These are phyloP conservation scores for Flaveria robusta DNA, from an alignment of 129 eudicot genomes.

Conservation along the genomic window DNA sequence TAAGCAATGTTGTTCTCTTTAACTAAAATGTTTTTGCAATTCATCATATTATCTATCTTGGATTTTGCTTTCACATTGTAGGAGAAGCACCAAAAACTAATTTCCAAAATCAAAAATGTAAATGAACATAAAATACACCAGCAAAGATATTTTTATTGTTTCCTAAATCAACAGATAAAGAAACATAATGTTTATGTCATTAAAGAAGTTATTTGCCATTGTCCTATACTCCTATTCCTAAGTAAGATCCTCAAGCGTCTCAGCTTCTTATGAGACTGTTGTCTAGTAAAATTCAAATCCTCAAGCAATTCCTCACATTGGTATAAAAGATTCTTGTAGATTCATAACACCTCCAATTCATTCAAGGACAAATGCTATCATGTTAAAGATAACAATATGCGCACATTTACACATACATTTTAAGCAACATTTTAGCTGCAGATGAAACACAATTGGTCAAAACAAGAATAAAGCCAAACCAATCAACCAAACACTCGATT, in stretches of 20 bases:
- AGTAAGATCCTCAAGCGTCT: background rate
- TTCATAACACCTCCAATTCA: background rate
- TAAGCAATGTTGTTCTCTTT: background rate
- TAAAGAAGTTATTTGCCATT: background rate
- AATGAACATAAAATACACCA: background rate
- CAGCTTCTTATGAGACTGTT: background rate
- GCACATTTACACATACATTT: background rate
- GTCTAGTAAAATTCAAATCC: too few species aligned
- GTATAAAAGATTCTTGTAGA: background rate
- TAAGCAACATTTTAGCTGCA: background rate
- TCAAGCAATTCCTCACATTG: background rate
- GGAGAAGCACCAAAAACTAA: slow-evolving; percentile 1
- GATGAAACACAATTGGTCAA: background rate
- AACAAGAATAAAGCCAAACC: background rate
- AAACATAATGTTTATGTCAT: background rate
- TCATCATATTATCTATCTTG: background rate
- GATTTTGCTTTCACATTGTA: background rate
- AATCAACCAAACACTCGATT: slow-evolving; percentile 6
- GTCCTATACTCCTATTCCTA: too few species aligned
- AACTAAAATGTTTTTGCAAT: background rate
- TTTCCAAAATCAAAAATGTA: background rate
- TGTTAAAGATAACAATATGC: background rate
- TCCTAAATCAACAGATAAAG: slow-evolving; percentile 13
- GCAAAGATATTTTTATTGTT: background rate
- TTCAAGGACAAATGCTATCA: background rate